Percentiles rank a stretch among this genome's conserved stretches.
These are phyloP conservation scores for Eutypa lata DNA, from an alignment of 2,329 filamentous ascomycete species.

Conservation along the genomic window DNA sequence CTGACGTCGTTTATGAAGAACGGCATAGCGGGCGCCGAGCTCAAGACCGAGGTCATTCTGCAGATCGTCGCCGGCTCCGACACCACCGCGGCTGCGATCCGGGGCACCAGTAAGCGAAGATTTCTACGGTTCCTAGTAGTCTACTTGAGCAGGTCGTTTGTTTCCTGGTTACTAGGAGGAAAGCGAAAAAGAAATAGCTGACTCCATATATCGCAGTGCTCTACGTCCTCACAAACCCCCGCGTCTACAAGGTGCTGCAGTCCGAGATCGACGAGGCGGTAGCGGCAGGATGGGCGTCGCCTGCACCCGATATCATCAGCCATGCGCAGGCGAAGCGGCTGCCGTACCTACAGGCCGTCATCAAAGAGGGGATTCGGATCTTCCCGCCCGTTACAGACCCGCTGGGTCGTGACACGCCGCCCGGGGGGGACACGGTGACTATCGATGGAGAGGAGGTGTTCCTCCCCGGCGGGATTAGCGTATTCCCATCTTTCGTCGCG, in stretches of 20 bases:
- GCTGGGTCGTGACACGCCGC: slow-evolving; percentile 12
- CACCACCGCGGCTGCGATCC: slow-evolving; percentile 49
- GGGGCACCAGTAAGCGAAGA: too few species aligned
- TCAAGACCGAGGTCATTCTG: slow-evolving; percentile 32
- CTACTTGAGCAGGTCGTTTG: too few species aligned
- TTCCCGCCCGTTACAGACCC: slow-evolving; percentile 26
- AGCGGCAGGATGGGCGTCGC: not conserved
- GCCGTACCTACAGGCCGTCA: slow-evolving; percentile 37
- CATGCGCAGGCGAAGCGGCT: slow-evolving; percentile 27
- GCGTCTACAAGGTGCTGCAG: slow-evolving; percentile 38
- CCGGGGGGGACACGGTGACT: slow-evolving; percentile 8
- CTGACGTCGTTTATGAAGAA: slow-evolving; percentile 27
- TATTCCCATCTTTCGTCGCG: slow-evolving; percentile 6
- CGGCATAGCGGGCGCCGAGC: slow-evolving; percentile 19
- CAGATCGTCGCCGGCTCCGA: slow-evolving; percentile 52
- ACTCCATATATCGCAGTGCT: too few species aligned
- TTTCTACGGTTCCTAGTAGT: too few species aligned
- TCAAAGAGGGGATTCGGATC: slow-evolving; percentile 37
- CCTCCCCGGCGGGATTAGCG: slow-evolving; percentile 7
- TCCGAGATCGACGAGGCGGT: slow-evolving; percentile 38
- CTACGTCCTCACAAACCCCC: slow-evolving; percentile 43
- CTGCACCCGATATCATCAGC: slow-evolving; percentile 21
- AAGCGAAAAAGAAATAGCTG: too few species aligned
- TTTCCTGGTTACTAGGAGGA: too few species aligned
- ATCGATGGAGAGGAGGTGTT: not conserved